A percentile compares a stretch with the other conserved stretches of the same genome.
phyloP scores from a whole-genome alignment of 306 rosid genomes.

The Glycine soja region DNA sequence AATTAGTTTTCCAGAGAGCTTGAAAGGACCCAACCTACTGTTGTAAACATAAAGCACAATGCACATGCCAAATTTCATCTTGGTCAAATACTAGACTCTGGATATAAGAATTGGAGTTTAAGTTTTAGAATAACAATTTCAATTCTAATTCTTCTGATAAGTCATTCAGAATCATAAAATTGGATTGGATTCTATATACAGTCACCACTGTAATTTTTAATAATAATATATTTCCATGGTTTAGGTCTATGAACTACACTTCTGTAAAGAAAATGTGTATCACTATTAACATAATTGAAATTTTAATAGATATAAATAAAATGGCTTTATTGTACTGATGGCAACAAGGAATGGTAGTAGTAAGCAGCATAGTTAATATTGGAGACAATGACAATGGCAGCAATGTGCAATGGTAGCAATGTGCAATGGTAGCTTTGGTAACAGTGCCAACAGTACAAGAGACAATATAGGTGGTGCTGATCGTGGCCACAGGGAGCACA shows the following conservation, averaged over 20 bases:
- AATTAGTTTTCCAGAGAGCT: slow-evolving; percentile 1
- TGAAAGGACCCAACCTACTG: neutral
- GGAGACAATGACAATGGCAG: neutral
- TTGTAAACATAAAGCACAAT: slow-evolving; percentile 28
- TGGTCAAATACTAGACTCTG: neutral
- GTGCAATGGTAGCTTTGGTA: too few relatives aligned
- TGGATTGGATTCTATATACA: neutral
- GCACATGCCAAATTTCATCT: slow-evolving; percentile 13
- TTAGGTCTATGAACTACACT: neutral
- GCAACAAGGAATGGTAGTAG: neutral
- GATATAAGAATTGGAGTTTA: neutral
- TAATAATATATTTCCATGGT: neutral
- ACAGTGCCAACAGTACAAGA: too few relatives aligned
- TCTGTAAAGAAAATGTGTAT: neutral
- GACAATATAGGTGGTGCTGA: too few relatives aligned
- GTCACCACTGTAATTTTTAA: neutral
- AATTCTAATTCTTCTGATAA: neutral
- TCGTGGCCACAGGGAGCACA: too few relatives aligned
- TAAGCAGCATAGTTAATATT: neutral
- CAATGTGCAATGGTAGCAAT: too few relatives aligned
- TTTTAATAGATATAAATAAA: neutral
- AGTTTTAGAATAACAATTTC: neutral
- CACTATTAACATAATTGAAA: neutral
- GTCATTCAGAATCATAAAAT: neutral
- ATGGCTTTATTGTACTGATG: neutral